These are phyloP conservation scores for Hyphodiscus hymeniophilus DNA, from an alignment of 495 filamentous ascomycete species.

Conservation along the genomic window DNA sequence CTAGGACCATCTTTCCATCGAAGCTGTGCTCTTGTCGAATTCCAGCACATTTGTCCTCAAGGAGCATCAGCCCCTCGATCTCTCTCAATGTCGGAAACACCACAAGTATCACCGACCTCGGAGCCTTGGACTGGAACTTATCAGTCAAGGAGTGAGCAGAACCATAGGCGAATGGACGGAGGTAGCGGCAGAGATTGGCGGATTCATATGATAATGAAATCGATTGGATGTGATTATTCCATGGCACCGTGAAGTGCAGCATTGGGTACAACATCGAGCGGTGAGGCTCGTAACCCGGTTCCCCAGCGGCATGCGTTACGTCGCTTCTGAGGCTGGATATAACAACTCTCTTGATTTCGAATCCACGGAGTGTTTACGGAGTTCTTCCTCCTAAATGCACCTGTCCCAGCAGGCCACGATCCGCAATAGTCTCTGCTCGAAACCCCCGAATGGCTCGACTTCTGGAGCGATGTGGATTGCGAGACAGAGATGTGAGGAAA, in stretches of 20 bases:
- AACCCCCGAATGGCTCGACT: too few species aligned
- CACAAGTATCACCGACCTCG: not conserved
- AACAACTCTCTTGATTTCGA: too few species aligned
- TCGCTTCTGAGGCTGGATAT: not conserved
- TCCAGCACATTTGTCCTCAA: not conserved
- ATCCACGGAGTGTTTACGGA: too few species aligned
- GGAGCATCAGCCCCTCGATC: not conserved
- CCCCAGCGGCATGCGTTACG: too few species aligned
- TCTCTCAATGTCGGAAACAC: not conserved
- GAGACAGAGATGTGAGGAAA: too few species aligned
- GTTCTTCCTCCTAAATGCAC: too few species aligned
- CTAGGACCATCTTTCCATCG: not conserved
- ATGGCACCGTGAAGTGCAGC: not conserved
- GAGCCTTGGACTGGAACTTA: constrained; percentile 1
- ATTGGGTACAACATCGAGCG: not conserved
- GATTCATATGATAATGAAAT: not conserved
- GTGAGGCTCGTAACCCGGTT: not conserved
- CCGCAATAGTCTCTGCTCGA: too few species aligned
- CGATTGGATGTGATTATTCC: not conserved
- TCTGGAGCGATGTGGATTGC: too few species aligned
- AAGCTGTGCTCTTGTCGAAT: too few species aligned
- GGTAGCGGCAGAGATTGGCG: not conserved
- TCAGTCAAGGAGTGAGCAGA: not conserved
- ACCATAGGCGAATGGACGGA: not conserved
- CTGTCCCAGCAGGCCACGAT: too few species aligned